Conservation (phyloP, 768 basidiomycete genomes). For the Leccinum arenicola region DNA sequence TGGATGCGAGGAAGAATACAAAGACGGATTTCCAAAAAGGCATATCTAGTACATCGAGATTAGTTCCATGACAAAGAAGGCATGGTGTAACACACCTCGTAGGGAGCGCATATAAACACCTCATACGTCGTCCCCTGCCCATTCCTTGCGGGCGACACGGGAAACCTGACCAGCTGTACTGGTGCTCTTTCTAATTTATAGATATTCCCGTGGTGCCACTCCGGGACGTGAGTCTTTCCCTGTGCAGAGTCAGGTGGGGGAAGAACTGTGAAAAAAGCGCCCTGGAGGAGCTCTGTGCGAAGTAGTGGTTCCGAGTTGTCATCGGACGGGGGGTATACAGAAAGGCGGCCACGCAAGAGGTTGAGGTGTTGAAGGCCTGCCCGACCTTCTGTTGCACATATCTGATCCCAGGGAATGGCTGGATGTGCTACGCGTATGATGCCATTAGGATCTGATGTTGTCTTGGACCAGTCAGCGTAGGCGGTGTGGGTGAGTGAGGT, state of each 20-base stretch:
- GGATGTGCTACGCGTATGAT: conserved; percentile 63
- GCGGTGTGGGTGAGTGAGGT: conserved; percentile 44
- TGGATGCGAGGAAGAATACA: conserved; percentile 42
- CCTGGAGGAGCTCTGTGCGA: conserved; percentile 61
- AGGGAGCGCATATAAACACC: conserved; percentile 76
- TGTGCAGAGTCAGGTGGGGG: conserved; percentile 38
- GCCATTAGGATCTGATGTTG: conserved; percentile 41
- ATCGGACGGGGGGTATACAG: conserved; percentile 46
- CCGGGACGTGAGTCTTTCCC: conserved; percentile 28
- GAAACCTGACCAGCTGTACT: conserved; percentile 49
- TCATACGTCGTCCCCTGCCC: conserved; percentile 56
- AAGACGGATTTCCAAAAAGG: conserved; percentile 74
- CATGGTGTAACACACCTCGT: conserved; percentile 52
- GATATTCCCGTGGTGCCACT: conserved; percentile 88
- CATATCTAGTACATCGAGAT: conserved; percentile 51
- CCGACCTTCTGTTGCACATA: conserved; percentile 83
- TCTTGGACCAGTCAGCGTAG: conserved; percentile 58
- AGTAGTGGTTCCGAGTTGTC: conserved; percentile 41
- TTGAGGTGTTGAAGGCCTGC: conserved; percentile 80
- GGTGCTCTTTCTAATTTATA: conserved; percentile 61
- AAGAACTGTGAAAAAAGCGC: conserved; percentile 72
- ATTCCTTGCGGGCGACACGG: conserved; percentile 34
- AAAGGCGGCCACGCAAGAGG: conserved; percentile 63
- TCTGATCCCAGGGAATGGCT: conserved; percentile 57
- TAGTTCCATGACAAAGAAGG: conserved; percentile 1